Base-by-base conservation (phyloP, 179 eudicot genomes). In the Heliamphora ciliata region DNA sequence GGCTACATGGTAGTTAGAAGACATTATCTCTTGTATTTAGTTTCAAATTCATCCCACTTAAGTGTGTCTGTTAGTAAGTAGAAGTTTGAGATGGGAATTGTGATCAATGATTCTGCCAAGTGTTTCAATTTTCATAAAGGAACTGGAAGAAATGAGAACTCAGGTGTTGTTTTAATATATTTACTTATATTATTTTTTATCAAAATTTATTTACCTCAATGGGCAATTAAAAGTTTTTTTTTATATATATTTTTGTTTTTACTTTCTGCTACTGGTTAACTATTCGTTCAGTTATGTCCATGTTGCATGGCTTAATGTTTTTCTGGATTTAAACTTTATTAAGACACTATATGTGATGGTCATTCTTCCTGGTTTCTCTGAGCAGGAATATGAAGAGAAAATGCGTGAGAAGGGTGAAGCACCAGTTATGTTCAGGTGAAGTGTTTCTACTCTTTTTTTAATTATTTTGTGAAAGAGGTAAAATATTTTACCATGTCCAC, bases 341-440 rank as follows among this genome's bases (percentile, higher is more conserved):
- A 15, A 80, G 60, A 71, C 3, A 47, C 52, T 21, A 10, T 17
- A 73, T 61, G 56, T 81, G 54, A 81, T 82, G 76, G 40, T 48
- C 14, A 65, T 64, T 82, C 71, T 83, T 48, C 40, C 75, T 80
- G 78, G 74, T 61, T 74, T 15, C 82, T 56, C 14, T 87, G 61
- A 40, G 54, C 88, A 95, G 98, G 98, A 95, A 89, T 92, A 95
- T 85, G 98, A 95, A 91, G 97, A 90, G 5, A 95, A 95, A 83
- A 83, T 89, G 92, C 85, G 86, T 85, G 98, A 95, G 81, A 95
- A 92, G 85, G 98, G 98, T 69, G 98, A 94, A 90, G 86, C 91
- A 72, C 98, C 98, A 69, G 97, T 94, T 81, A 95, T 95, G 98
- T 95, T 94, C 90, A 94, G 98, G 98, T 95, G 81, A 74, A 79